Base-by-base conservation (phyloP, 2,329 filamentous ascomycete species). In the Hypocreales sp. region DNA sequence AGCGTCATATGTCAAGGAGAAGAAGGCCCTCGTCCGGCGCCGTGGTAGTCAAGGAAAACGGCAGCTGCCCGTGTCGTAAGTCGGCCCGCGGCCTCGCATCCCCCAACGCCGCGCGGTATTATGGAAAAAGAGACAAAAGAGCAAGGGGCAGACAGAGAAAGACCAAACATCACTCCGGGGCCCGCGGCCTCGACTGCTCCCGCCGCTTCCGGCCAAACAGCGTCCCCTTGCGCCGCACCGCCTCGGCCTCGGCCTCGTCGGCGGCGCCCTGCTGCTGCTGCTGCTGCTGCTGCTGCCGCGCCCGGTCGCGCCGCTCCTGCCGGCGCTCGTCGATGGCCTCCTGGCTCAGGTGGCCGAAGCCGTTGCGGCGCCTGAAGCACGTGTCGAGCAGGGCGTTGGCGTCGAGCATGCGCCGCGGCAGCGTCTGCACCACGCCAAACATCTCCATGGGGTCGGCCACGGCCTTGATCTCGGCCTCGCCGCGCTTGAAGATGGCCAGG, bases 391-490 rank as follows among this genome's bases (percentile, higher is more conserved):
- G 58, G 3, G 59, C 58, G 41, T 92, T 93, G 29, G 79, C 78
- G 49, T 95, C 83, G 13, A 94, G 52, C 42, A 93, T 66, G 29
- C 68, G 69, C 28, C 87, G 68, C 1, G 87, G 87, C 17, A 92
- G 72, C 2, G 75, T 75, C 56, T 95, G 87, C 16, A 95, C 84
- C 4, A 92, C 75, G 45, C 92, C 83, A 51, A 94, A 94, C 42
- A 94, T 83, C 56, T 95, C 87, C 75, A 92, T 92, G 1, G 84
- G 81, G 44, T 93, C 86, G 11, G 63, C 66, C 8, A 92, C 76
- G 7, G 70, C 69, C 40, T 76, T 72, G 42, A 95, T 90, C 39
- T 90, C 77, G 5, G 58, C 48, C 54, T 94, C 84, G 36, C 81
- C 83, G 2, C 79, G 61, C 53, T 93, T 93, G 66, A 95, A 93